Conservation (phyloP, 352 stramenopile genomes). For the Globisporangium spinosum region DNA sequence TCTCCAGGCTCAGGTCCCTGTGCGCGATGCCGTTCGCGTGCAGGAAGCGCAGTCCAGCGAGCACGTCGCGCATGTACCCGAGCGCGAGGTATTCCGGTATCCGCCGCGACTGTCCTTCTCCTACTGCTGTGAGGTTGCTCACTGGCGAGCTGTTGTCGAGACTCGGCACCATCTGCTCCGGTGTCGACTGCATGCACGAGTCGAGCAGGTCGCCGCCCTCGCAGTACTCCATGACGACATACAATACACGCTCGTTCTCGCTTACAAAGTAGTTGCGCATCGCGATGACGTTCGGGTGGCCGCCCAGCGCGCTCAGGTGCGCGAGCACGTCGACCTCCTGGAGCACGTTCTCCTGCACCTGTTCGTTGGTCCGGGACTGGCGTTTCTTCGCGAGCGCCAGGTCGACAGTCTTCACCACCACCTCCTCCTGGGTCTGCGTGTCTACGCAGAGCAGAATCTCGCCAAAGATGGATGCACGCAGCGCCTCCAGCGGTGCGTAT, state of each 20-base stretch:
- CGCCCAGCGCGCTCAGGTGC: slow-evolving; percentile 43
- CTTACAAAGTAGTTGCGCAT: slow-evolving; percentile 68
- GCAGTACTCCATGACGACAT: slow-evolving; percentile 80
- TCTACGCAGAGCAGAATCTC: slow-evolving; percentile 67
- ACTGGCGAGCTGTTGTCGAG: slow-evolving; percentile 8
- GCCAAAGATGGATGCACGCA: slow-evolving; percentile 63
- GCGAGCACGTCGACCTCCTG: slow-evolving; percentile 66
- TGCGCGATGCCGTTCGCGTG: slow-evolving; percentile 80
- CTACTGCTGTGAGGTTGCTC: slow-evolving; percentile 7
- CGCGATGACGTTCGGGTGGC: slow-evolving; percentile 69
- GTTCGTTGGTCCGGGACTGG: slow-evolving; percentile 41
- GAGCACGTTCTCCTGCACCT: slow-evolving; percentile 66
- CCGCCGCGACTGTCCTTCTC: slow-evolving; percentile 10
- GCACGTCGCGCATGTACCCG: slow-evolving; percentile 64
- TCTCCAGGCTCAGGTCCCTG: slow-evolving; percentile 96
- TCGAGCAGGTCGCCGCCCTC: slow-evolving; percentile 71
- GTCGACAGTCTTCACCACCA: slow-evolving; percentile 74
- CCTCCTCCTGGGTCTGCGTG: slow-evolving; percentile 43
- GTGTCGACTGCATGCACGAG: slow-evolving; percentile 29
- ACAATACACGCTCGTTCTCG: slow-evolving; percentile 38
- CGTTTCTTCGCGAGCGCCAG: slow-evolving; percentile 51
- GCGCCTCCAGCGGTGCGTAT: slow-evolving; percentile 41
- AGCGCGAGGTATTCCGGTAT: slow-evolving; percentile 47
- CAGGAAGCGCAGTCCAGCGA: slow-evolving; percentile 59
- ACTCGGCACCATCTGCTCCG: slow-evolving; percentile 1